Base-by-base conservation (phyloP, 148 eudicot genomes). In the Rhododendron mucronatum region DNA sequence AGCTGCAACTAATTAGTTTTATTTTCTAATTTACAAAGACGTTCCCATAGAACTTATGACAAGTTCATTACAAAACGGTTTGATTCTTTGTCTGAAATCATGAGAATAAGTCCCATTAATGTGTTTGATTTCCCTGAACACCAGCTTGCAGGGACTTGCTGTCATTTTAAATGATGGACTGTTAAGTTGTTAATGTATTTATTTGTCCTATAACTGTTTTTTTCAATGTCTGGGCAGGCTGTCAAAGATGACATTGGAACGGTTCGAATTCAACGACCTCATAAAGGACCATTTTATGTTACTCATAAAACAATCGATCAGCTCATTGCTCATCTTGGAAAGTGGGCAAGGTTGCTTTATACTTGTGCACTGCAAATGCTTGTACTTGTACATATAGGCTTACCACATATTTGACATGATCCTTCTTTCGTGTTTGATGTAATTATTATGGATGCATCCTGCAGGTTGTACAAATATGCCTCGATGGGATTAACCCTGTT, bases 201-300 rank as follows among this genome's bases (percentile, higher is more conserved):
- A 13, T 30, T 30, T 55, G 0, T 73, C 44, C 20, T 50, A n/a
- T 53, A 12, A 75, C 35, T n/a, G 21, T 47, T 3, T 5, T 13
- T 41, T 71, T 30, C 76, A 71, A 71, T 33, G 20, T 80, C 16
- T 87, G 53, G 41, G 7, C 83, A 87, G 89, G 89, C 89, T 87
- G 81, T 84, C 71, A 94, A 94, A 91, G 99, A 97, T 88, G 99
- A 95, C 87, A 88, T 93, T 28, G 99, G 99, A 80, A 90, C 98
- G n/a, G 80, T 97, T 79, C 95, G 98, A 47, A 90, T 97, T 87
- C 99, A 97, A 86, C 89, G 94, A 83, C 99, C 99, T 80, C 92
- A 91, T 87, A 93, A 94, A 90, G 99, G 99, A 87, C 99, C 99
- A 41, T 97, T 94, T 94, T 97, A 97, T 91, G 96, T 94, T 61